A percentile compares a stretch with the other conserved stretches of the same genome.
Evolutionary conservation across 352 stramenopile species (phyloP).

Genomic region (Elongisporangium senticosum): DNA sequence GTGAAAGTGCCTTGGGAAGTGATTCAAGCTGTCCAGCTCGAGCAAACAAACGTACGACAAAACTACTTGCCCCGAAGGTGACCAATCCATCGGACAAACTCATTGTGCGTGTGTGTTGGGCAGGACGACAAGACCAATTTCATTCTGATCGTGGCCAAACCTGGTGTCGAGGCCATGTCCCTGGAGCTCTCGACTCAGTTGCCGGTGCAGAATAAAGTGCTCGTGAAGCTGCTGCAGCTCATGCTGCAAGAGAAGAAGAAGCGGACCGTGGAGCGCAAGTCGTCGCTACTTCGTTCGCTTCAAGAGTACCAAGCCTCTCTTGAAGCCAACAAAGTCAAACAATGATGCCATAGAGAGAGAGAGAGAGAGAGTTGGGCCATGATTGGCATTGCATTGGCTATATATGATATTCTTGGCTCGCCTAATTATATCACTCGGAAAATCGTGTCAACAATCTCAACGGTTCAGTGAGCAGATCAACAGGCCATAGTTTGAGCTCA

Average conservation of each 20-base stretch:
- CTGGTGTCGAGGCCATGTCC: slow-evolving; percentile 20
- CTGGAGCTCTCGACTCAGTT: slow-evolving; percentile 25
- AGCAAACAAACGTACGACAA: slow-evolving; percentile 12
- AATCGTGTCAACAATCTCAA: not conserved
- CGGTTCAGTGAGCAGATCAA: not conserved
- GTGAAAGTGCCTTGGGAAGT: slow-evolving; percentile 20
- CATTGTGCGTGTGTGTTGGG: not conserved
- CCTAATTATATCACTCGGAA: not conserved
- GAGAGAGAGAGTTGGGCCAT: no score
- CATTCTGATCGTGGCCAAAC: slow-evolving; percentile 28
- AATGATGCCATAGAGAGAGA: no score
- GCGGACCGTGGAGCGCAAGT: slow-evolving; percentile 1
- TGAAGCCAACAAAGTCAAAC: not conserved
- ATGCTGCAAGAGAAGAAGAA: slow-evolving; percentile 20
- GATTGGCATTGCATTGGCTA: no score
- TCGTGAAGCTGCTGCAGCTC: slow-evolving; percentile 18
- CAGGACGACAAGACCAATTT: slow-evolving; percentile 29
- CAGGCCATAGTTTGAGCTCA: no score
- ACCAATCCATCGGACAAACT: not conserved
- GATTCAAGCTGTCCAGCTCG: slow-evolving; percentile 32
- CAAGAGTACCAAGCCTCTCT: not conserved
- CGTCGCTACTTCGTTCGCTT: not conserved
- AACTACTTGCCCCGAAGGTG: not conserved
- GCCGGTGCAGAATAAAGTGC: slow-evolving; percentile 15
- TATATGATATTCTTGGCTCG: not conserved